Percentiles rank a stretch among this genome's conserved stretches.
Evolutionary conservation across 768 basidiomycete genomes (phyloP).

Genomic region (Macrolepiota dolichaula): DNA sequence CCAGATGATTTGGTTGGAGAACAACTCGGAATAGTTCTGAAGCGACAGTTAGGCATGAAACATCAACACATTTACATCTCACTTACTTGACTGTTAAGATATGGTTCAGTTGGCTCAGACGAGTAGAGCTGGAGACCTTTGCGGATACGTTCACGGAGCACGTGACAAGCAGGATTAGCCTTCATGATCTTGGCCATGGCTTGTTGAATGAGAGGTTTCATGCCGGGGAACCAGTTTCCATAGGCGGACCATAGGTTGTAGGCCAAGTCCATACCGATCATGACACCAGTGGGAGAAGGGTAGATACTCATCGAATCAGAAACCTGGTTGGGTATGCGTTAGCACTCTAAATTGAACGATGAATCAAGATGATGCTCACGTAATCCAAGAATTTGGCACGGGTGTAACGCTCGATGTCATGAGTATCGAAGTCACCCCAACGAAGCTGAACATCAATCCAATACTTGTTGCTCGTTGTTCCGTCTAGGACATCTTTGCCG

Average conservation of each 20-base stretch:
- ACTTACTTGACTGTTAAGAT: conserved; percentile 87
- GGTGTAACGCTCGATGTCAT: conserved; percentile 98
- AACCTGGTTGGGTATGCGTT: conserved; percentile 43
- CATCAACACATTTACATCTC: not conserved
- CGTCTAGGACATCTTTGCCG: conserved; percentile 92
- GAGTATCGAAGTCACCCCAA: conserved; percentile 99
- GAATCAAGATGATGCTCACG: conserved; percentile 36
- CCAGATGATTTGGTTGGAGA: conserved; percentile 99
- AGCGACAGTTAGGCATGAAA: not conserved
- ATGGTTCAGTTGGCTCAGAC: conserved; percentile 98
- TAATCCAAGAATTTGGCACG: conserved; percentile 99
- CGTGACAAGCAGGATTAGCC: conserved; percentile 96
- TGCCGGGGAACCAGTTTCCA: conserved; percentile 98
- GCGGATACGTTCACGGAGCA: conserved; percentile 96
- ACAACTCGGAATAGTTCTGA: conserved; percentile 89
- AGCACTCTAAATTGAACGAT: conserved; percentile 3
- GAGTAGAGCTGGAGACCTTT: conserved; percentile 98
- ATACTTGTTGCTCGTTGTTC: conserved; percentile 98
- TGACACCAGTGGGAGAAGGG: conserved; percentile 96
- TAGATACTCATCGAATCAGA: conserved; percentile 99
- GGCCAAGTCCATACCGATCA: conserved; percentile 98
- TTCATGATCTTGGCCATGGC: conserved; percentile 99
- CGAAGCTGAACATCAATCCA: conserved; percentile 96
- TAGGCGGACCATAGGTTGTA: conserved; percentile 99
- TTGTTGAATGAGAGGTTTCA: conserved; percentile 97